These are phyloP conservation scores for Trifolium dubium DNA, from an alignment of 306 rosid genomes.

Conservation along the genomic window DNA sequence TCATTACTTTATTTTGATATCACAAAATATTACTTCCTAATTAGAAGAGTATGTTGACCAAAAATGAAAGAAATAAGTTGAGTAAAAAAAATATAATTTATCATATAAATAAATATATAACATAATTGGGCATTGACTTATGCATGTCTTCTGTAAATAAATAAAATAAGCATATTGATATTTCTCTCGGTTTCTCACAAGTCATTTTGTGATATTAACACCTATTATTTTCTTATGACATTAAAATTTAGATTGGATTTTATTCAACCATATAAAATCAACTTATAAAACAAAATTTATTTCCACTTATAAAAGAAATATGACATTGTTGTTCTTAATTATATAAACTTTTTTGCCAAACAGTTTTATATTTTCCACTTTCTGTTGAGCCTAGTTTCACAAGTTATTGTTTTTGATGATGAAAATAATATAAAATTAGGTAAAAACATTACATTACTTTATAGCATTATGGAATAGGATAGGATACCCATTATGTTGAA, in stretches of 20 bases:
- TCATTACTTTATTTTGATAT: not conserved
- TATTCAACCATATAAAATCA: too few relatives aligned
- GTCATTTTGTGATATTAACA: too few relatives aligned
- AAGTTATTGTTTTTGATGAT: not conserved
- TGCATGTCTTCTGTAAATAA: too few relatives aligned
- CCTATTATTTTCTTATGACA: too few relatives aligned
- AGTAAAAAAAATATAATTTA: too few relatives aligned
- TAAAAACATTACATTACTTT: slow-evolving; percentile 26
- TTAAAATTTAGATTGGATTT: too few relatives aligned
- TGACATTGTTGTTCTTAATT: not conserved
- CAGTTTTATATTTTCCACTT: not conserved
- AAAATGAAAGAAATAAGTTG: too few relatives aligned
- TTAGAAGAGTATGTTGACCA: not conserved
- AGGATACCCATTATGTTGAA: slow-evolving; percentile 39
- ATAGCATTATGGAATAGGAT: slow-evolving; percentile 39
- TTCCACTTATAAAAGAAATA: not conserved
- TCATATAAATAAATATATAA: too few relatives aligned
- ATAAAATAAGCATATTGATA: too few relatives aligned
- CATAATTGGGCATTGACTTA: too few relatives aligned
- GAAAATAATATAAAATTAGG: not conserved
- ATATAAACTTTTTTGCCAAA: not conserved
- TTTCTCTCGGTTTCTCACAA: too few relatives aligned
- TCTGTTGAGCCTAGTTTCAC: not conserved
- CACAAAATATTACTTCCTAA: not conserved
- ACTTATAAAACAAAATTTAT: too few relatives aligned